Base-by-base conservation (phyloP, 257 asterid genomes). In the Capsicum baccatum region DNA sequence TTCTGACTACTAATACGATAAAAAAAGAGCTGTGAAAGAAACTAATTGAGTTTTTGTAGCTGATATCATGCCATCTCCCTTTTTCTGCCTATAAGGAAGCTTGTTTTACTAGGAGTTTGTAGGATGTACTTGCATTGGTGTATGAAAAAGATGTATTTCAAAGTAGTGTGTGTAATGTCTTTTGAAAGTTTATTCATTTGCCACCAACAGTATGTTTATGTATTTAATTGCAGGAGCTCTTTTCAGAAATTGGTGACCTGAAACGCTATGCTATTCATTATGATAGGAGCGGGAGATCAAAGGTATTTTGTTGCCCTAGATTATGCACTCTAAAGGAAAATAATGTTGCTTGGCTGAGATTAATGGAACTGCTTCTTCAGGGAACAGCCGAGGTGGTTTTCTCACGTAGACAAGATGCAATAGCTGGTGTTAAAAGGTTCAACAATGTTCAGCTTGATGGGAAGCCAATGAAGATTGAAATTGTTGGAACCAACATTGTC, bases 251-350 rank as follows among this genome's bases (percentile, higher is more conserved):
- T 73, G 99, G 99, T 39, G 97, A 95, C 87, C 83, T 97, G 88
- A 97, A 97, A 87, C 88, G 96, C 44, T 91, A 81, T 84, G 83
- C 82, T 0, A 81, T 97, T 84, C 98, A 97, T 88, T 97, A 95
- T 86, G 98, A 97, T 86, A 92, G 94, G 90, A 97, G 96, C 63
- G 98, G 98, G 52, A 92, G 99, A 86, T 97, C 99, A 63, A 95
- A 97, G 99, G 99, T 97, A 93, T 70, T 26, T 13, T 14, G 39
- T 44, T 50, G 56, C 52, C 62, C 62, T 13, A 21, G 42, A 52
- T 14, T 21, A 21, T 52, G 21, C 14, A 76, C 14, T 76, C 26
- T 26, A 52, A 52, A 21, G 14, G 48, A 21, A 21, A 21, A 52
- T 13, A 13, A 76, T 76, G 62, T 50, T 50, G 39, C 21, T 52